phyloP scores from a whole-genome alignment of 306 rosid genomes.

The Purshia tridentata region DNA sequence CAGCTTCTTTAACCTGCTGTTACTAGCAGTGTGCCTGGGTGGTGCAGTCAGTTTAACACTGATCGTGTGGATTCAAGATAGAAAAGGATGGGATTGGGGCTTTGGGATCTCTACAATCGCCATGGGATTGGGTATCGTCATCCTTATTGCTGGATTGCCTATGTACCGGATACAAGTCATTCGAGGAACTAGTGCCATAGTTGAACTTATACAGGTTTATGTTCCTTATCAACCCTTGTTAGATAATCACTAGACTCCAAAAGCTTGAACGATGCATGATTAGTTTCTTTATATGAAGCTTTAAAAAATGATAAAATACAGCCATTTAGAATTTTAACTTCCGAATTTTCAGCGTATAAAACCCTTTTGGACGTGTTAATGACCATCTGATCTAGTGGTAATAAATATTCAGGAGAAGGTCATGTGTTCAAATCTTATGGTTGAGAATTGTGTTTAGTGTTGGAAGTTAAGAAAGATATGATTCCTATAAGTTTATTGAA shows the following conservation, averaged over 20 bases:
- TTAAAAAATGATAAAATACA: too few relatives aligned
- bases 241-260: too few relatives aligned
- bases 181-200: conserved; percentile 52
- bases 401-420: too few relatives aligned
- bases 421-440: too few relatives aligned
- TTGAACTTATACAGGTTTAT: conserved; percentile 65
- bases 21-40: conserved; percentile 66
- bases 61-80: conserved; percentile 69
- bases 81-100: conserved; percentile 92
- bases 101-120: conserved; percentile 62
- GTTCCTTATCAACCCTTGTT: background rate
- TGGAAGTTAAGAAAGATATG: background rate
- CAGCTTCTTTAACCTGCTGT: conserved; percentile 63
- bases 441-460: background rate
- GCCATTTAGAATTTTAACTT: too few relatives aligned
- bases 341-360: too few relatives aligned
- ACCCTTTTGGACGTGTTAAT: too few relatives aligned
- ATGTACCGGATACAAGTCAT: conserved; percentile 58
- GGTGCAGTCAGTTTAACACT: conserved; percentile 68
- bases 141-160: conserved; percentile 68
- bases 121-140: conserved; percentile 39
- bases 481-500: background rate
- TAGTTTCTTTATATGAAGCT: too few relatives aligned
- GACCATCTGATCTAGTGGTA: too few relatives aligned
- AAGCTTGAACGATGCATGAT: too few relatives aligned